Evolutionary conservation across 2,329 filamentous ascomycete species (phyloP).

Genomic region (Botrytis medusae): DNA sequence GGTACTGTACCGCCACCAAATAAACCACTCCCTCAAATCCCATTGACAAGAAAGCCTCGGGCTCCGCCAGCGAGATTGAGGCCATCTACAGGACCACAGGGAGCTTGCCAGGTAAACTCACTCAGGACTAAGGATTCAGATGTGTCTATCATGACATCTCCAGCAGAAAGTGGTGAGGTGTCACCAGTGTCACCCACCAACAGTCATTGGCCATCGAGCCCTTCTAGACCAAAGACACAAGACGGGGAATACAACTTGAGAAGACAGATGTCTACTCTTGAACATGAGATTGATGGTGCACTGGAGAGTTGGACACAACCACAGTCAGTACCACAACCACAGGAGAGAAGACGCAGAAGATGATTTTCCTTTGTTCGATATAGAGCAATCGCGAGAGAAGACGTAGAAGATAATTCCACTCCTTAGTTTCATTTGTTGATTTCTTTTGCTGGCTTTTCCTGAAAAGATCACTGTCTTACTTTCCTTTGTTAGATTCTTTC

Average conservation of each 20-base stretch:
- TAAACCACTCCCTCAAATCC: conserved; percentile 12
- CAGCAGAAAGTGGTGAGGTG: neutral
- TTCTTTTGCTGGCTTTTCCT: neutral
- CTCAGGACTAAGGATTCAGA: neutral
- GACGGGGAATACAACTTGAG: neutral
- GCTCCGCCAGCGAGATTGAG: no score
- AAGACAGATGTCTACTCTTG: neutral
- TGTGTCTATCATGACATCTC: neutral
- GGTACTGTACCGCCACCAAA: conserved; percentile 20
- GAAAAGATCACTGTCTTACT: neutral
- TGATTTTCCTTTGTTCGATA: neutral
- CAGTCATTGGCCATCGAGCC: neutral
- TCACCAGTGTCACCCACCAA: conserved; percentile 3
- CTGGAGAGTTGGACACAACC: conserved; percentile 11
- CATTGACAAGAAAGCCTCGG: neutral
- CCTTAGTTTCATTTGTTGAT: neutral
- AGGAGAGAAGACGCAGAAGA: neutral
- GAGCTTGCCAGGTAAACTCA: neutral
- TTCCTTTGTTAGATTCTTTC: neutral
- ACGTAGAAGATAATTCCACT: neutral
- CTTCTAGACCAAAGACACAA: neutral
- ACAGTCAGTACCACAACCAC: neutral
- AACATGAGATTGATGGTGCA: neutral
- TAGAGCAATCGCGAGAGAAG: neutral
- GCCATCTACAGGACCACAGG: neutral